Conservation (phyloP, 805 yeast genomes). For the Wickerhamomyces pijperi region DNA sequence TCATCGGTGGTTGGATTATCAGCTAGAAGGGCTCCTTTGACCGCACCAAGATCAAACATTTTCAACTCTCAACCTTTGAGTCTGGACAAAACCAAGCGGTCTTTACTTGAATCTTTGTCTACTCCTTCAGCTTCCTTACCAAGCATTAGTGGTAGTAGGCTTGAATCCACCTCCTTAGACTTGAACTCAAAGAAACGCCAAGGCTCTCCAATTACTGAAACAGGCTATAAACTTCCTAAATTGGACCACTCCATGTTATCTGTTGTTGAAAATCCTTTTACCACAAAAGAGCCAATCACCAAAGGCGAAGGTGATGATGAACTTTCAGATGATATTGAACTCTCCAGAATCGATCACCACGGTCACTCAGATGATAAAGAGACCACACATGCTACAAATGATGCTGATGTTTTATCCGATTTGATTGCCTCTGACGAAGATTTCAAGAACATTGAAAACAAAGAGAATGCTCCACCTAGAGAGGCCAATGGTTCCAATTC, state of each 20-base stretch:
- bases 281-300: background rate
- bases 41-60: constrained; percentile 21
- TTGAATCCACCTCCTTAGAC: background rate
- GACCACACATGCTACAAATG: background rate
- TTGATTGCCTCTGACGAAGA: background rate
- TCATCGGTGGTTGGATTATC: constrained; percentile 3
- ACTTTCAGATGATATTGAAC: constrained; percentile 14
- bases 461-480: background rate
- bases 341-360: constrained; percentile 17
- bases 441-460: background rate
- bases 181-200: constrained; percentile 4
- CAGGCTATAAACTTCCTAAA: background rate
- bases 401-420: background rate
- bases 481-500: background rate
- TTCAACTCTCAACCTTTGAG: constrained; percentile 15
- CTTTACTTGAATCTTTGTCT: constrained; percentile 5
- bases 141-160: background rate
- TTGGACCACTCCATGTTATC: background rate
- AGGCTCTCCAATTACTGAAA: background rate
- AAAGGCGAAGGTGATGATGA: background rate
- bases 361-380: background rate
- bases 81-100: constrained; percentile 14
- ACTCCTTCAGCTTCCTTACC: too few relatives aligned
- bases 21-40: constrained; percentile 19
- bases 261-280: background rate